These are phyloP conservation scores for Syncephalis fuscata DNA, from an alignment of 371 early-diverging fungal species.

Conservation along the genomic window DNA sequence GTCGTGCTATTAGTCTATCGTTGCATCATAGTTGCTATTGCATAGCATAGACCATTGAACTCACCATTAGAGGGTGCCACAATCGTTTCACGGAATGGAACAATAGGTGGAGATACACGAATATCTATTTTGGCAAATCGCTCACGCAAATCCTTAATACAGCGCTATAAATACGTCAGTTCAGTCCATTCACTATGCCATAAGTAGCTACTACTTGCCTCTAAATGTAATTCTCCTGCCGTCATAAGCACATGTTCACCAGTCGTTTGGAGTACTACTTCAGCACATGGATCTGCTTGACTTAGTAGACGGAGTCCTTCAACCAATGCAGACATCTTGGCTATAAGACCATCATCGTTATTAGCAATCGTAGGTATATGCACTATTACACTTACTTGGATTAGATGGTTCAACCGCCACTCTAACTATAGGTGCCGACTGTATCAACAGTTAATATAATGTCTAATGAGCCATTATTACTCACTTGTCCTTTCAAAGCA, in stretches of 20 bases:
- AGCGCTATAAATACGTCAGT: constrained; percentile 29
- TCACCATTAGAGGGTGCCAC: constrained; percentile 11
- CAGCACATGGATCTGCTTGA: constrained; percentile 88
- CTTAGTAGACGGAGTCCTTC: constrained; percentile 78
- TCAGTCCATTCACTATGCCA: neutral
- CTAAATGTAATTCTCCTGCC: constrained; percentile 93
- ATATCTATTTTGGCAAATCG: constrained; percentile 87
- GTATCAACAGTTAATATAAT: constrained; percentile 8
- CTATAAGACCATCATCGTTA: constrained; percentile 6
- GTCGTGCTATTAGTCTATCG: too few species aligned
- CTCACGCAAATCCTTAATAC: constrained; percentile 85
- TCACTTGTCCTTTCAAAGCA: neutral
- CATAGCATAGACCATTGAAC: neutral
- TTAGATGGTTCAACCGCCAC: constrained; percentile 89
- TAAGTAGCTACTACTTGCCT: constrained; percentile 18
- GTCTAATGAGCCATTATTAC: neutral
- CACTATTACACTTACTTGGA: constrained; percentile 21
- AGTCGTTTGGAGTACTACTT: constrained; percentile 77
- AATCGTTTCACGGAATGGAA: constrained; percentile 94
- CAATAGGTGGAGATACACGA: constrained; percentile 84
- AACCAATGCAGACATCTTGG: constrained; percentile 69
- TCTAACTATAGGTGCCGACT: constrained; percentile 75
- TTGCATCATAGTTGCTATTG: neutral
- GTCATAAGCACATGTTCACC: constrained; percentile 93
- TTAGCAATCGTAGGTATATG: neutral